Evolutionary conservation across 2,329 filamentous ascomycete genomes (phyloP), one percentile per base, ranked within the genome.

Genomic region (Apiospora marii): DNA sequence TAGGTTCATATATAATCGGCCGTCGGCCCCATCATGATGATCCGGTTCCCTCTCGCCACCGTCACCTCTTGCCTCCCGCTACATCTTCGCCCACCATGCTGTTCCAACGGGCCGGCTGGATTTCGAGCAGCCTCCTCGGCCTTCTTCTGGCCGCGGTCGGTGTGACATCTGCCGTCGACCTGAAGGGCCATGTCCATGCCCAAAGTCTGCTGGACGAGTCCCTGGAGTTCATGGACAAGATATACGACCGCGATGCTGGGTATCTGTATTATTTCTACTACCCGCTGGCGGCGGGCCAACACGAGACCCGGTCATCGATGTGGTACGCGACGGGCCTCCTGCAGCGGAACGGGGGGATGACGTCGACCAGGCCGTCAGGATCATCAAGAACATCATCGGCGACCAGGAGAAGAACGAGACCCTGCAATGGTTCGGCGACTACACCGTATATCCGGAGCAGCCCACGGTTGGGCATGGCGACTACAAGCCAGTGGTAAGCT

Each of bases 241-340:
- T 83, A 48, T 87, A 86, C 74, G 86, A 88, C 71, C 74, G 81
- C 3, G 76, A 77, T 5, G 82, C 82, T 43, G 82, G 82, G 0
- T 87, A 87, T 74, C 75, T 87, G 34, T 85, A 84, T 75, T 81
- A 82, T 41, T 79, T 83, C 49, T 76, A 81, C 70, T 73, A 72
- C 68, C 72, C 72, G 37, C 68, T 74, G 22, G 73, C 72, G 24
- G 72, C 70, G 78, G 80, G 27, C 4, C 74, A n/a, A 74, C 85
- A 87, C 68, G 85, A 86, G 37, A 87, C 85, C 1, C 81, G 86
- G 69, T 82, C 82, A 24, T 86, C 85, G 2, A 82, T 82, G 0
- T 88, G 86, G 86, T 87, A 88, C 78, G 84, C 84, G 0, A 80
- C 84, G 5, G 86, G 86, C 0, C 78, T 88, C 27, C 76, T 88